Base-by-base conservation (phyloP, 2,329 filamentous ascomycete genomes). In the Fusarium verrucosum region DNA sequence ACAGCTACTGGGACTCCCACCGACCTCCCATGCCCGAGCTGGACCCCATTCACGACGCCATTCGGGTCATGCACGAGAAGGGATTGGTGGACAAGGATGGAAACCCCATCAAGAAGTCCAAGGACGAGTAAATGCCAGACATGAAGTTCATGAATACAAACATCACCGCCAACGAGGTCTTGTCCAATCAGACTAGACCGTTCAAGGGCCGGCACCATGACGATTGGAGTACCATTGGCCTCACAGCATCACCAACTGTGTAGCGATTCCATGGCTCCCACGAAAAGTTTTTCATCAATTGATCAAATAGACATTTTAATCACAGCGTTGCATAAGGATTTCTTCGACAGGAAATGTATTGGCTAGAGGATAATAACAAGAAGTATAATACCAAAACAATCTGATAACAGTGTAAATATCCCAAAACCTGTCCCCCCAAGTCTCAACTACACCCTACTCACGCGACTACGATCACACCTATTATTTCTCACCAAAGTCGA, bases 1-100 rank as follows among this genome's bases (percentile, higher is more conserved):
- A 81, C 67, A 75, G 47, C 71, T 80, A 77, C 68, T 81, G 79
- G 62, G 74, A 76, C 66, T 81, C 80, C 13, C 79, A 81, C 72
- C 70, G 77, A 41, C 72, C 76, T n/a, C 80, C 79, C n/a, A 71
- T 73, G 40, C 79, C 79, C 5, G 73, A 76, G 50, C 73, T 81
- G 10, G 80, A 81, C 38, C 79, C 79, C 20, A 76, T 81, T 8
- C 77, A 79, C 64, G 79, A 81, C 4, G 77, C 79, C 2, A 67
- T 81, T 44, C 75, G 72, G 52, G 79, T 78, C 50, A 81, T 81
- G 79, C 75, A 74, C 16, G 77, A 74, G 49, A 81, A 80, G 70
- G 79, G 79, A 0, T 71, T 81, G 4, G 76, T 81, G 2, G 80
- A 81, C 28, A 78, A 81, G 66, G 71, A 79, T 49, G 79, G 77